Percentiles rank a stretch among this genome's conserved stretches.
These are phyloP conservation scores for Pseudogymnoascus sp. DNA, from an alignment of 2,329 filamentous ascomycete species.

Conservation along the genomic window DNA sequence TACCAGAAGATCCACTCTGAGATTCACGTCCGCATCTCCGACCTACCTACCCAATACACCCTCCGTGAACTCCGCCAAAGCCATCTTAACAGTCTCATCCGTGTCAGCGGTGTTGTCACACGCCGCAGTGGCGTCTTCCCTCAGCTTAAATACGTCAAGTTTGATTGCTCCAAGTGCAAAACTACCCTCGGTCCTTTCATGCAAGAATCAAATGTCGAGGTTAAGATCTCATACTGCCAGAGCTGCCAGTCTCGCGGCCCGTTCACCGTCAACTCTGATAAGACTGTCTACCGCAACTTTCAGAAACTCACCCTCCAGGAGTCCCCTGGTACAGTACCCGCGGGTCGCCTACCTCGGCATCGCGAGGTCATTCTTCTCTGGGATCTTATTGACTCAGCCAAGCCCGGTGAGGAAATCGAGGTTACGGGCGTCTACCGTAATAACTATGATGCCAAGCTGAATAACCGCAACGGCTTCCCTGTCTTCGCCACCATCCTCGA, in stretches of 20 bases:
- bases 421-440: constrained; percentile 96
- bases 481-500: constrained; percentile 97
- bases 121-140: constrained; percentile 92
- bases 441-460: constrained; percentile 94
- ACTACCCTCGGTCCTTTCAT: constrained; percentile 91
- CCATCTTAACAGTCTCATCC: constrained; percentile 90
- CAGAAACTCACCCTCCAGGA: constrained; percentile 96
- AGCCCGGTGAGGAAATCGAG: constrained; percentile 96
- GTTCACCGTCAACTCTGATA: constrained; percentile 92
- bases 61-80: constrained; percentile 89
- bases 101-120: constrained; percentile 91
- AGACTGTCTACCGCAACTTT: constrained; percentile 97
- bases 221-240: constrained; percentile 93
- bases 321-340: constrained; percentile 91
- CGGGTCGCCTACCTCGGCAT: constrained; percentile 85
- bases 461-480: constrained; percentile 97
- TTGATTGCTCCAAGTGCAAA: constrained; percentile 90
- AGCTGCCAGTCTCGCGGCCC: constrained; percentile 92
- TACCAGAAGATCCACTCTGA: constrained; percentile 97
- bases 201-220: constrained; percentile 92
- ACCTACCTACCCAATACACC: constrained; percentile 89
- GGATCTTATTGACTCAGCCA: constrained; percentile 93
- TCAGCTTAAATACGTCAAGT: constrained; percentile 97
- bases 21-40: constrained; percentile 93
- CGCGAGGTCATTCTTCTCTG: constrained; percentile 92